phyloP scores from a whole-genome alignment of 2,329 filamentous ascomycete genomes.

The Aureobasidium sp. region DNA sequence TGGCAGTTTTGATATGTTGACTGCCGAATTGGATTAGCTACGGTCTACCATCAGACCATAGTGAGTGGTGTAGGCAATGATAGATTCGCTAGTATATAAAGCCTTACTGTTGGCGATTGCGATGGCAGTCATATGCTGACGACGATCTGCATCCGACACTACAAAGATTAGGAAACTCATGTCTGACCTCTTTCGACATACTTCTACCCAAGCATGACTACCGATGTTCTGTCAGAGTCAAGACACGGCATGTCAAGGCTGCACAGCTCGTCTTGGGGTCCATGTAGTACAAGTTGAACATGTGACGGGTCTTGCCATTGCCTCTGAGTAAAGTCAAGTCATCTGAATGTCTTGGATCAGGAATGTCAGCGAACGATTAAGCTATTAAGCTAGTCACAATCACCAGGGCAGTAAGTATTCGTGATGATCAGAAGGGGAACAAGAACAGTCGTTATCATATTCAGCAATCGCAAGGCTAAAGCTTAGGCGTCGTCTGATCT shows the following conservation, averaged over 20 bases:
- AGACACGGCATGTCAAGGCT: neutral
- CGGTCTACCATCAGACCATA: neutral
- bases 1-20: neutral
- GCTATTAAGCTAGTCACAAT: neutral
- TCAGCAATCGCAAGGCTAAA: neutral
- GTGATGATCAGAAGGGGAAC: neutral
- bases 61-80: neutral
- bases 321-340: neutral
- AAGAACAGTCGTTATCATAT: constrained; percentile 7
- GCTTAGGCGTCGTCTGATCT: constrained; percentile 3
- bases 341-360: neutral
- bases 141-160: neutral
- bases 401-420: neutral
- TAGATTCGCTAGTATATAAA: neutral
- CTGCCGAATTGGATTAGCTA: neutral
- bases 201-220: neutral
- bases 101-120: neutral
- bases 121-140: neutral
- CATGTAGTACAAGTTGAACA: neutral
- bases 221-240: neutral
- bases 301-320: neutral
- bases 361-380: neutral
- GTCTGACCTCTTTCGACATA: neutral
- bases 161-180: neutral
- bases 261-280: neutral